Percentiles rank a stretch among this genome's conserved stretches.
These are phyloP conservation scores for Tulasnella sp. DNA, from an alignment of 768 basidiomycete genomes.

Conservation along the genomic window DNA sequence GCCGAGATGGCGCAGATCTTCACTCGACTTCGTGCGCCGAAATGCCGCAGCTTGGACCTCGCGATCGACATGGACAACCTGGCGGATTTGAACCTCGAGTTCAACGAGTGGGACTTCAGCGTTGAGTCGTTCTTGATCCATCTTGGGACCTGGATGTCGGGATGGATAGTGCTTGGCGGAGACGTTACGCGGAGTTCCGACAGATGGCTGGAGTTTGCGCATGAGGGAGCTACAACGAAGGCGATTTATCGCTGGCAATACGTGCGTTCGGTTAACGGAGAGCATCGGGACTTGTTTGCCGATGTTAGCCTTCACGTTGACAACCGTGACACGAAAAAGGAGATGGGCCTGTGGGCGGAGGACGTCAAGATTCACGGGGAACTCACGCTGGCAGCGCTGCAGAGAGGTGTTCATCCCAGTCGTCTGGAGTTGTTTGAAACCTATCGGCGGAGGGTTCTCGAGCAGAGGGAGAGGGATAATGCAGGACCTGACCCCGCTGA, in stretches of 20 bases:
- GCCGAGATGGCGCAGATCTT: neutral
- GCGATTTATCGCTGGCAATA: neutral
- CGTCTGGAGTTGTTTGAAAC: neutral
- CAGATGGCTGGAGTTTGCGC: neutral
- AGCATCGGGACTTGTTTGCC: neutral
- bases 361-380: neutral
- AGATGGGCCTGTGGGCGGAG: neutral
- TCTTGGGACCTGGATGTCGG: neutral
- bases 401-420: neutral
- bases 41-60: neutral
- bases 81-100: neutral
- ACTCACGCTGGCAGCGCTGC: neutral
- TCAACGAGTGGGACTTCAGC: neutral
- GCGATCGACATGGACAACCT: neutral
- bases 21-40: neutral
- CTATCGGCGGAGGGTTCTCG: neutral
- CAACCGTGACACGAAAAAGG: neutral
- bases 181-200: neutral
- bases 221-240: neutral
- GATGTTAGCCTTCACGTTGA: neutral
- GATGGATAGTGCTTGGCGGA: neutral
- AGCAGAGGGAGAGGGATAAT: neutral
- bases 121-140: neutral
- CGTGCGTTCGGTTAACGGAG: neutral
- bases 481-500: neutral